Conservation (phyloP, 768 basidiomycete species). For the Phaffia tasmanica region DNA sequence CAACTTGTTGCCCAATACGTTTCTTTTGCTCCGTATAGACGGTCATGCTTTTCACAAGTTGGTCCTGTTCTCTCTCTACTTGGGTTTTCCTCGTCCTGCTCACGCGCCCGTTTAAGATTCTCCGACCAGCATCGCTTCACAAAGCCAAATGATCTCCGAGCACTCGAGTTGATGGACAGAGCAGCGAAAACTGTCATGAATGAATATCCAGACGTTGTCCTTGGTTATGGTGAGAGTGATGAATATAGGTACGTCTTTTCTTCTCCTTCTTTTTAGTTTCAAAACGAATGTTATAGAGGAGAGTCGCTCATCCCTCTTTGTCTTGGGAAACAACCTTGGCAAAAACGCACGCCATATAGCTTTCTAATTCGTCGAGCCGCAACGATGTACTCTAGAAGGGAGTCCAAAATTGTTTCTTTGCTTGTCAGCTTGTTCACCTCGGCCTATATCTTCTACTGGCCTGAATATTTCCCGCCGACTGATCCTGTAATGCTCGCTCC, state of each 20-base stretch:
- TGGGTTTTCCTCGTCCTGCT: background rate
- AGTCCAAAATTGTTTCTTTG: constrained; percentile 70
- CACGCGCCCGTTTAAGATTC: constrained; percentile 48
- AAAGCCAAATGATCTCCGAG: constrained; percentile 86
- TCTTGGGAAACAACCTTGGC: background rate
- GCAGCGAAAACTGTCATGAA: constrained; percentile 73
- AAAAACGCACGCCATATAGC: constrained; percentile 41
- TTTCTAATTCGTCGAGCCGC: constrained; percentile 73
- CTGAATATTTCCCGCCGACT: constrained; percentile 56
- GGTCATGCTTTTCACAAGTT: constrained; percentile 91
- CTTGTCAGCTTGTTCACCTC: constrained; percentile 83
- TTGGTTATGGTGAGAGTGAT: constrained; percentile 93
- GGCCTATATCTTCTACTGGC: constrained; percentile 78
- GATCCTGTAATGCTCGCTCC: background rate
- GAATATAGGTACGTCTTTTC: constrained; percentile 67
- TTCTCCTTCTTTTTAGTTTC: background rate
- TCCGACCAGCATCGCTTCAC: constrained; percentile 67
- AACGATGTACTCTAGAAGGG: constrained; percentile 68
- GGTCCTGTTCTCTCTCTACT: constrained; percentile 28
- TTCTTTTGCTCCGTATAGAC: constrained; percentile 74
- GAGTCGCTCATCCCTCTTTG: background rate
- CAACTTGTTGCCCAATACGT: constrained; percentile 67
- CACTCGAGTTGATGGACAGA: constrained; percentile 80
- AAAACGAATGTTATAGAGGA: background rate
- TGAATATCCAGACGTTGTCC: constrained; percentile 66